These are phyloP conservation scores for Volvariella surrecta DNA, from an alignment of 1,284 basidiomycete species.

Conservation along the genomic window DNA sequence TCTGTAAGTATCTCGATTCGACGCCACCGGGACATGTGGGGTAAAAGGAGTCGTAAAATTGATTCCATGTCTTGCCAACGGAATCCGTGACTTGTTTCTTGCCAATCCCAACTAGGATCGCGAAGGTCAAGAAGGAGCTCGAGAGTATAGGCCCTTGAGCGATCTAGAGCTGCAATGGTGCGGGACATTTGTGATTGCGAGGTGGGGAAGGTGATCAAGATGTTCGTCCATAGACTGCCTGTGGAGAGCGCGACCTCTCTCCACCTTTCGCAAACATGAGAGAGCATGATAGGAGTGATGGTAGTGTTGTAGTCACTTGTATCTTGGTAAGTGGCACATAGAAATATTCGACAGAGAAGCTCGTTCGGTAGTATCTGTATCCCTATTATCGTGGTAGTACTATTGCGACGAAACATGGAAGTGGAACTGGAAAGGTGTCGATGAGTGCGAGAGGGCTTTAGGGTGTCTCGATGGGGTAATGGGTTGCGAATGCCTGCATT, in stretches of 20 bases:
- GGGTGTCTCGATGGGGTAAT: too few species aligned
- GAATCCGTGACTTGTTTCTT: constrained; percentile 28
- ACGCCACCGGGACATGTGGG: constrained; percentile 36
- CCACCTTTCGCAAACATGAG: constrained; percentile 41
- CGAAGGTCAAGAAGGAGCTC: constrained; percentile 44
- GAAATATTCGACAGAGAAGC: constrained; percentile 30
- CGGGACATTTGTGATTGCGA: constrained; percentile 25
- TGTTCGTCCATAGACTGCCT: constrained; percentile 33
- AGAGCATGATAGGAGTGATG: constrained; percentile 23
- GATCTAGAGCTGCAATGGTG: constrained; percentile 25
- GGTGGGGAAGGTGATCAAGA: constrained; percentile 33
- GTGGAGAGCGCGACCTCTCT: constrained; percentile 31
- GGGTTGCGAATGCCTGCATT: too few species aligned
- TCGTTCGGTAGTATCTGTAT: constrained; percentile 30
- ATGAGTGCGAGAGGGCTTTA: too few species aligned
- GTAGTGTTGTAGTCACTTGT: constrained; percentile 18
- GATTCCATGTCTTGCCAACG: constrained; percentile 30
- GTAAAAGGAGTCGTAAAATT: constrained; percentile 32
- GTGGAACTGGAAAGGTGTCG: neutral
- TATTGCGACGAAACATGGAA: neutral
- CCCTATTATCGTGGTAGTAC: neutral
- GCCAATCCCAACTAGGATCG: constrained; percentile 43
- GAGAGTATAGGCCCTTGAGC: constrained; percentile 34
- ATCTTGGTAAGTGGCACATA: constrained; percentile 17
- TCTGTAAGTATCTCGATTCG: constrained; percentile 39